Conservation (phyloP, 2,329 filamentous ascomycete species). For the Chaetomium sp. region DNA sequence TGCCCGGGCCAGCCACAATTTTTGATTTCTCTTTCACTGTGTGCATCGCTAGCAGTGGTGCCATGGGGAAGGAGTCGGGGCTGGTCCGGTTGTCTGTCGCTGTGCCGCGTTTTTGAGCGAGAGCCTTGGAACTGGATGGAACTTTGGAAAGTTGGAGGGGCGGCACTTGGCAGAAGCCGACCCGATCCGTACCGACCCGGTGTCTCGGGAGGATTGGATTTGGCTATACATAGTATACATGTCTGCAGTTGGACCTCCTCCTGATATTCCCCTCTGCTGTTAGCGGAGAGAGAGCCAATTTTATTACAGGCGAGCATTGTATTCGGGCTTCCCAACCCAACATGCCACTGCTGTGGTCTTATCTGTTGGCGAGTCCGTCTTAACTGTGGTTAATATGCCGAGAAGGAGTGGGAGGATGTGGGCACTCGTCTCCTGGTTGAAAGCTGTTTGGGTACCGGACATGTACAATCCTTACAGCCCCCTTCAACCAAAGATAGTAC, state of each 20-base stretch:
- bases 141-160: not conserved
- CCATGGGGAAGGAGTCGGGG: not conserved
- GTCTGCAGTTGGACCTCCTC: not conserved
- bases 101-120: not conserved
- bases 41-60: slow-evolving; percentile 7
- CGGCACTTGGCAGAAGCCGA: not conserved
- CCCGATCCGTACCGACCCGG: not conserved
- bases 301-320: not conserved
- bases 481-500: slow-evolving; percentile 3
- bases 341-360: not conserved
- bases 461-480: not conserved
- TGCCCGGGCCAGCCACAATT: slow-evolving; percentile 5
- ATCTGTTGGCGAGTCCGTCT: not conserved
- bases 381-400: not conserved
- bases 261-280: not conserved
- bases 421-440: not conserved
- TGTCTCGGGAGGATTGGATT: not conserved
- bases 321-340: not conserved
- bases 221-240: not conserved
- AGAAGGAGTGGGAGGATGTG: not conserved
- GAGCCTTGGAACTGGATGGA: not conserved
- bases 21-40: slow-evolving; percentile 6
- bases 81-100: not conserved
- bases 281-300: not conserved
- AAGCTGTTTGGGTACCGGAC: not conserved